Percentiles rank a stretch among this genome's conserved stretches.
These are phyloP conservation scores for Oryza meyeriana DNA, from an alignment of 176 grass and related monocot genomes.

Conservation along the genomic window DNA sequence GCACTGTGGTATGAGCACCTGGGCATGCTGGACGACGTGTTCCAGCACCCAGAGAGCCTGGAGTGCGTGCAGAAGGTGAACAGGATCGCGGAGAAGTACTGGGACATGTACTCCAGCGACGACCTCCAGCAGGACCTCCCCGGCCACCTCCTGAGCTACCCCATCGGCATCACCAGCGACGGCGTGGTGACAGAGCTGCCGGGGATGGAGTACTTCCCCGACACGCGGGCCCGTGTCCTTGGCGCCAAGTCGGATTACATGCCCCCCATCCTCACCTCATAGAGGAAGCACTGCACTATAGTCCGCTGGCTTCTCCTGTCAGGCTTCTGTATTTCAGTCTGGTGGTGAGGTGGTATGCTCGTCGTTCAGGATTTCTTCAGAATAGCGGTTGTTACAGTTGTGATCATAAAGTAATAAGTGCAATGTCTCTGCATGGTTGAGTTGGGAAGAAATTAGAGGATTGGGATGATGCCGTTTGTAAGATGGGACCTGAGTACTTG, in stretches of 20 bases:
- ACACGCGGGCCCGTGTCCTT: constrained; percentile 57
- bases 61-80: constrained; percentile 75
- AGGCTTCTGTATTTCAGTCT: background rate
- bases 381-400: background rate
- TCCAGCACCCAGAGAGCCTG: constrained; percentile 41
- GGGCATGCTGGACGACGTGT: constrained; percentile 53
- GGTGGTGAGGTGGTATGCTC: background rate
- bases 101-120: constrained; percentile 53
- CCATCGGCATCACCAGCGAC: constrained; percentile 31
- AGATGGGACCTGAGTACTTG: background rate
- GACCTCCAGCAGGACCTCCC: constrained; percentile 56
- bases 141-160: constrained; percentile 64
- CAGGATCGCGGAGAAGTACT: constrained; percentile 53
- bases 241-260: constrained; percentile 69
- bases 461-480: background rate
- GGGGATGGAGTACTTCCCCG: constrained; percentile 55
- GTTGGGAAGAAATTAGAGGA: background rate
- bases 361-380: constrained; percentile 13
- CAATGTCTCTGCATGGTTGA: constrained; percentile 14
- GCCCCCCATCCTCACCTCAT: constrained; percentile 75
- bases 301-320: background rate
- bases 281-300: background rate
- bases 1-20: constrained; percentile 82
- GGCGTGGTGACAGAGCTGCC: constrained; percentile 42
- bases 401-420: constrained; percentile 8